Evolutionary conservation across 2,329 filamentous ascomycete genomes (phyloP).

Genomic region (Cryphonectria naterciae): DNA sequence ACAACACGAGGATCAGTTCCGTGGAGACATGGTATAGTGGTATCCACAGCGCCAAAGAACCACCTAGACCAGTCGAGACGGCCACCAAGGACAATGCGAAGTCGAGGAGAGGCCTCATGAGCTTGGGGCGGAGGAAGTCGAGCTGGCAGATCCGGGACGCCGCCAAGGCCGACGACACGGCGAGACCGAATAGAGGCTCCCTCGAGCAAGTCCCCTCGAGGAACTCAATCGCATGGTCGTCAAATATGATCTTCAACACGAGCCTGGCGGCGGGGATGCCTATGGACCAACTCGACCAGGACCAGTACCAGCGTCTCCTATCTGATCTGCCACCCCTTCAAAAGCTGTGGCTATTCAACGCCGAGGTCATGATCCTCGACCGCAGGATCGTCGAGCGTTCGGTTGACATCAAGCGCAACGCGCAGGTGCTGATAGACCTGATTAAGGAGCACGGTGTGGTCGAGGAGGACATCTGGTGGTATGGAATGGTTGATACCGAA

Average conservation of each 20-base stretch:
- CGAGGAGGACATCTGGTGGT: constrained; percentile 67
- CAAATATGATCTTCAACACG: constrained; percentile 59
- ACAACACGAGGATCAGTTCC: constrained; percentile 61
- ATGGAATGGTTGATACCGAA: constrained; percentile 57
- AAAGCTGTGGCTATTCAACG: constrained; percentile 65
- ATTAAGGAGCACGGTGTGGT: constrained; percentile 64
- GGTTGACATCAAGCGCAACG: constrained; percentile 66
- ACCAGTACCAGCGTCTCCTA: constrained; percentile 55
- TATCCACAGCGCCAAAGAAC: constrained; percentile 38
- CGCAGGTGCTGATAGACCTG: constrained; percentile 65
- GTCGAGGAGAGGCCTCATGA: constrained; percentile 55
- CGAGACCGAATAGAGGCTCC: constrained; percentile 11
- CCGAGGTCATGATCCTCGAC: constrained; percentile 64
- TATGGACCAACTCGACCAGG: constrained; percentile 58
- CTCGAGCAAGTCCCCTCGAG: constrained; percentile 28
- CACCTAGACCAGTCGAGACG: constrained; percentile 42
- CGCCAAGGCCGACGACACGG: constrained; percentile 28
- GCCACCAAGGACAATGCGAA: constrained; percentile 49
- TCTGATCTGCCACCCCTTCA: constrained; percentile 61
- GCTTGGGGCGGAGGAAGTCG: constrained; percentile 63
- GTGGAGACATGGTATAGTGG: constrained; percentile 64
- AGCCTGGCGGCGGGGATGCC: constrained; percentile 65
- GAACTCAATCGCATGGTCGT: constrained; percentile 33
- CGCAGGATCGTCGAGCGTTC: constrained; percentile 61
- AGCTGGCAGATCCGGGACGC: constrained; percentile 42